Percentiles rank a stretch among this genome's conserved stretches.
phyloP scores from a whole-genome alignment of 2,329 filamentous ascomycete genomes.

The Berkeleyomyces basicola region DNA sequence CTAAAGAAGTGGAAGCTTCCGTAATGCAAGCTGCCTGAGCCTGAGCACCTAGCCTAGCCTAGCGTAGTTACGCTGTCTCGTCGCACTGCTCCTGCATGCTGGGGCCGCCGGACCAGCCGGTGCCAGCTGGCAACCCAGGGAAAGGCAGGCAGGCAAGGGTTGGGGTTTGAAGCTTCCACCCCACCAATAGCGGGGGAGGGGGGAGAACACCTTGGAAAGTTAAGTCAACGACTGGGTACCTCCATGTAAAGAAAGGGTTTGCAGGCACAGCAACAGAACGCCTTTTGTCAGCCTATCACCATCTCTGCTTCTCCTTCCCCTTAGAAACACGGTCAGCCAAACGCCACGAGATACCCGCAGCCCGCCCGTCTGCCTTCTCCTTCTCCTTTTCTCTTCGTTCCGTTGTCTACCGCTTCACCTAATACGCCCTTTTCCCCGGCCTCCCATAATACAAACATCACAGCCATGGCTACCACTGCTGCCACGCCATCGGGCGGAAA shows the following conservation, averaged over 20 bases:
- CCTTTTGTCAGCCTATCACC: neutral
- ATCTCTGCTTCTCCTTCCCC: constrained; percentile 10
- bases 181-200: neutral
- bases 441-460: neutral
- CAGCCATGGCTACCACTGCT: constrained; percentile 13
- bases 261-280: neutral
- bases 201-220: neutral
- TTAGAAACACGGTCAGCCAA: constrained; percentile 18
- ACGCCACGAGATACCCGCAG: constrained; percentile 17
- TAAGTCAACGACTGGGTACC: neutral
- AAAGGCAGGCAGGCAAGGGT: neutral
- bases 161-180: neutral
- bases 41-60: neutral
- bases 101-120: neutral
- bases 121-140: neutral
- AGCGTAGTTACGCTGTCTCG: neutral
- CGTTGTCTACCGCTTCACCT: neutral
- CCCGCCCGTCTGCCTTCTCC: neutral
- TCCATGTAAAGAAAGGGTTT: too few relatives aligned
- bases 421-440: neutral
- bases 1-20: constrained; percentile 6
- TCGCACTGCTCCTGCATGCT: neutral
- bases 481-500: constrained; percentile 19
- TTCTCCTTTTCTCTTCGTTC: neutral
- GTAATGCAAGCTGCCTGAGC: constrained; percentile 12